These are phyloP conservation scores for Xylaria castorea DNA, from an alignment of 495 filamentous ascomycete species.

Conservation along the genomic window DNA sequence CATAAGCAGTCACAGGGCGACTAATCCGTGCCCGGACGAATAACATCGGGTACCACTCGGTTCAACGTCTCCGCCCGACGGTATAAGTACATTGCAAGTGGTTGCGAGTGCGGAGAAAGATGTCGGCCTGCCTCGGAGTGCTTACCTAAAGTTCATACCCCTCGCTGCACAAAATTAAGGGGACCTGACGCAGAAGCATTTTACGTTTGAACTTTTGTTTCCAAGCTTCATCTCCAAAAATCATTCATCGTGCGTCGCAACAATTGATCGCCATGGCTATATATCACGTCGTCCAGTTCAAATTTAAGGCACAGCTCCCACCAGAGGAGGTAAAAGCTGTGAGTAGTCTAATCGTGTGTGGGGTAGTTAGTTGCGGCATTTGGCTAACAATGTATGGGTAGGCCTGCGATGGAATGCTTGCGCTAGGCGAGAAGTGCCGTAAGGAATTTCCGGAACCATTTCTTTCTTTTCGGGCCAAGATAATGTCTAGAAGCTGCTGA, in stretches of 20 bases:
- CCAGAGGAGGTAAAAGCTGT: conserved; percentile 54
- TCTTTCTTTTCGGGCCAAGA: too few species aligned
- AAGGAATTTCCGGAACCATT: too few species aligned
- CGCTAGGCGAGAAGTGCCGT: conserved; percentile 48
- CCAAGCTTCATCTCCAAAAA: neutral
- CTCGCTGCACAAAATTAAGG: neutral
- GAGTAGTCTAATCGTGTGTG: conserved; percentile 31
- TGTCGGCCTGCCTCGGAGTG: neutral
- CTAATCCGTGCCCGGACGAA: neutral
- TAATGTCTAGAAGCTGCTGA: too few species aligned
- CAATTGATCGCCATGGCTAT: conserved; percentile 52
- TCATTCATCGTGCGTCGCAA: neutral
- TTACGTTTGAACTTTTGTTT: neutral
- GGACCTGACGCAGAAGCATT: conserved; percentile 3
- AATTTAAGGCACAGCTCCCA: conserved; percentile 55
- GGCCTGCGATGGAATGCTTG: conserved; percentile 41
- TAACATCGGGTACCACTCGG: neutral
- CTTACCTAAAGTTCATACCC: neutral
- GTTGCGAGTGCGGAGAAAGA: conserved; percentile 4
- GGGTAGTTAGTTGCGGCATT: neutral
- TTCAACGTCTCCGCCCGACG: neutral
- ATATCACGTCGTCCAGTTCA: conserved; percentile 63
- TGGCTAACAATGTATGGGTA: conserved; percentile 25
- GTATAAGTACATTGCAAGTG: neutral
- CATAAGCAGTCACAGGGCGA: neutral